Conservation (phyloP, 2,329 filamentous ascomycete species). For the Monosporascus sp. region DNA sequence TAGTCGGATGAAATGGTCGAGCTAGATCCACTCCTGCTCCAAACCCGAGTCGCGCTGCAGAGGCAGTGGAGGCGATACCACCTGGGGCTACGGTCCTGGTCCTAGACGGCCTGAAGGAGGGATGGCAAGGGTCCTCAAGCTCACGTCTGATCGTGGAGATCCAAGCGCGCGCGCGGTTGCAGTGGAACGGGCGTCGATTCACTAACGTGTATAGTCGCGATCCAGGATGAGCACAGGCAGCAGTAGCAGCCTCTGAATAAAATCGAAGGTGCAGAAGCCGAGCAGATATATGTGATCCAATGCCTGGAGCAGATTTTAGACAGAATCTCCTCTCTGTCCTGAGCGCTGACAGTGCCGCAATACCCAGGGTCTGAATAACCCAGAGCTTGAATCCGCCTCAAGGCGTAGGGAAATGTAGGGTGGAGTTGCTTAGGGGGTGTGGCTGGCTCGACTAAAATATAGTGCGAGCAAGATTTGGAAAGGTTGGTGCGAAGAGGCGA, state of each 20-base stretch:
- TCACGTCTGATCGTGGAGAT: not conserved
- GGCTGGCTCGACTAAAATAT: slow-evolving; percentile 19
- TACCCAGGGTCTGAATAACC: not conserved
- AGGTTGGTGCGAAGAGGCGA: slow-evolving; percentile 16
- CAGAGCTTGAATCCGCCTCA: not conserved
- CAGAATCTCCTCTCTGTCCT: not conserved
- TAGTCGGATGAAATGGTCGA: slow-evolving; percentile 24
- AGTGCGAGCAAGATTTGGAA: slow-evolving; percentile 18
- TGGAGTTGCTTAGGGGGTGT: not conserved
- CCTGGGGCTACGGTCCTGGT: slow-evolving; percentile 1
- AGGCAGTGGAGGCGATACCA: slow-evolving; percentile 13
- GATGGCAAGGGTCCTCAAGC: slow-evolving; percentile 14
- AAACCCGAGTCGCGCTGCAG: slow-evolving; percentile 24
- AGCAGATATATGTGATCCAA: not conserved
- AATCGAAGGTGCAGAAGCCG: not conserved
- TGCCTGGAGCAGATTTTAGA: not conserved
- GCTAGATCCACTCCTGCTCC: slow-evolving; percentile 19
- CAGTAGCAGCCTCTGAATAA: not conserved
- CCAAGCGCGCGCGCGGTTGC: not conserved
- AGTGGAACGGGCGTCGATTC: not conserved
- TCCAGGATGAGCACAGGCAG: not conserved
- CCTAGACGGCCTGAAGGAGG: slow-evolving; percentile 14
- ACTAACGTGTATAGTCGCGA: not conserved
- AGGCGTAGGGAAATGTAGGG: not conserved
- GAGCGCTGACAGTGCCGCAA: not conserved